These are phyloP conservation scores for Petunia secreta DNA, from an alignment of 257 asterid genomes.

Conservation along the genomic window DNA sequence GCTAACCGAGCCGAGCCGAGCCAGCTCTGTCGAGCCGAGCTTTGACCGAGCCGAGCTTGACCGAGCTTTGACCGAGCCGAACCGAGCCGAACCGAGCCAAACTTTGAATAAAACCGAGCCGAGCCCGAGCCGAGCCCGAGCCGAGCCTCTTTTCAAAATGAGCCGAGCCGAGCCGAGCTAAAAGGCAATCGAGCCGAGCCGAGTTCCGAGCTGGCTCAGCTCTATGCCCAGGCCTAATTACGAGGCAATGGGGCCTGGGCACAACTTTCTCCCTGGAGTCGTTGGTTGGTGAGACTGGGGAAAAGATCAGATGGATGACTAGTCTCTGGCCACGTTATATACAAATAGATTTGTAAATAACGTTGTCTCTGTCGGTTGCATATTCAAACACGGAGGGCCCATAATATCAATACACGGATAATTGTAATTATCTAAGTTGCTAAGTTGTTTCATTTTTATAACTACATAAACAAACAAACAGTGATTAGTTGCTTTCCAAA, in stretches of 20 bases:
- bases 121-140: too few relatives aligned
- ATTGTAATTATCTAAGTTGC: neutral
- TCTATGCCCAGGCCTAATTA: too few relatives aligned
- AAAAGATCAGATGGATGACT: slow-evolving; percentile 20
- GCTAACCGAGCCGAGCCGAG: too few relatives aligned
- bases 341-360: neutral
- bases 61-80: too few relatives aligned
- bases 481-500: neutral
- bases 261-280: neutral
- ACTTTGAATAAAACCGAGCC: too few relatives aligned
- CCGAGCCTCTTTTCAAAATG: too few relatives aligned
- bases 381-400: neutral
- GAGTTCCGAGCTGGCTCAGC: too few relatives aligned
- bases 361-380: neutral
- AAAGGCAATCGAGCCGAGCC: too few relatives aligned
- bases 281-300: slow-evolving; percentile 32
- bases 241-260: neutral
- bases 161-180: too few relatives aligned
- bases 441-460: neutral
- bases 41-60: too few relatives aligned
- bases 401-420: slow-evolving; percentile 20
- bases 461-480: neutral
- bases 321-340: neutral
- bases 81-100: too few relatives aligned
- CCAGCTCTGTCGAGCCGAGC: too few relatives aligned